A percentile compares a stretch with the other conserved stretches of the same genome.
Conservation (phyloP, 495 filamentous ascomycete species). For the Hypoxylon lenormandii region DNA sequence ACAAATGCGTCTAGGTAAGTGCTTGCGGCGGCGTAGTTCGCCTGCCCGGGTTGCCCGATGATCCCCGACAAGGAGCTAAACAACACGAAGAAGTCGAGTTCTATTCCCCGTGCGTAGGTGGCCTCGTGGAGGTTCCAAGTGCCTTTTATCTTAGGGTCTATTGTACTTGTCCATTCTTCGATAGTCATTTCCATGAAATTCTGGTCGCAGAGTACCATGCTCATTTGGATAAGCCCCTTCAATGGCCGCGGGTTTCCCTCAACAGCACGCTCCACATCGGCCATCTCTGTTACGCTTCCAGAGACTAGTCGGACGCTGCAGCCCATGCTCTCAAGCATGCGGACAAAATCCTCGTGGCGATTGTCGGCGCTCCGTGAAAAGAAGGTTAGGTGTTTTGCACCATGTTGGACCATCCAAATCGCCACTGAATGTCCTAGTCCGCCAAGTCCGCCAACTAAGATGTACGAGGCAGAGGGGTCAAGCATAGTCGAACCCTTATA, state of each 20-base stretch:
- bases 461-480: conserved; percentile 57
- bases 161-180: conserved; percentile 57
- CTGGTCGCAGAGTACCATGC: conserved; percentile 66
- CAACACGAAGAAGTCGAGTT: conserved; percentile 54
- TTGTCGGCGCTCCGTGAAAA: conserved; percentile 65
- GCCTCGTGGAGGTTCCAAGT: conserved; percentile 67
- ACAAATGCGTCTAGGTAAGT: conserved; percentile 58
- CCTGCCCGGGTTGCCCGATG: conserved; percentile 54
- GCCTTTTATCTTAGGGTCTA: conserved; percentile 65
- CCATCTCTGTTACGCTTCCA: conserved; percentile 53
- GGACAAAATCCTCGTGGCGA: conserved; percentile 48
- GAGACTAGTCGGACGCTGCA: conserved; percentile 52
- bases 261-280: conserved; percentile 51
- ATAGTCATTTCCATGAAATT: conserved; percentile 64
- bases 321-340: conserved; percentile 54
- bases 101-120: conserved; percentile 39
- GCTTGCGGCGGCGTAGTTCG: conserved; percentile 56
- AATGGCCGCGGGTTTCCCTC: conserved; percentile 46
- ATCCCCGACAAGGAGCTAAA: conserved; percentile 52
- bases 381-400: conserved; percentile 66
- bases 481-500: too few species aligned
- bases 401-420: conserved; percentile 67
- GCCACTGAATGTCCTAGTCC: conserved; percentile 70
- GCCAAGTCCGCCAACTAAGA: conserved; percentile 71
- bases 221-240: conserved; percentile 59